These are phyloP conservation scores for Diutina pseudorugosa DNA, from an alignment of 1,139 yeast species.

Conservation along the genomic window DNA sequence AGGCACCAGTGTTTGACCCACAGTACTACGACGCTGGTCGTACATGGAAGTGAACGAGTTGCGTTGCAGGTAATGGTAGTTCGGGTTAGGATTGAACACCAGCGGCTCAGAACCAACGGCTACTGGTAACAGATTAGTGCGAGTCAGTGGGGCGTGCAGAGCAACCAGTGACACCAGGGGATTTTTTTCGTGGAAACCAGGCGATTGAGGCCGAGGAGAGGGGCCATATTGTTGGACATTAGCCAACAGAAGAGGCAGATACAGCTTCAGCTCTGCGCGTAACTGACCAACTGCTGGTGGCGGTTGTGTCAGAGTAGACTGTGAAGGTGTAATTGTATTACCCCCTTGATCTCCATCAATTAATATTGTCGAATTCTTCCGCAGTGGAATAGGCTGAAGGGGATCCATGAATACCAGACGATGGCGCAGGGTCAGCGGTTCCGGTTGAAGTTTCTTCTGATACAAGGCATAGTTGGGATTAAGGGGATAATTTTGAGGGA, in stretches of 20 bases:
- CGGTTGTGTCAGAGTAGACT: not conserved
- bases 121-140: not conserved
- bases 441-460: constrained; percentile 7
- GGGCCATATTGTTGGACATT: not conserved
- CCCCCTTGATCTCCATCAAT: not conserved
- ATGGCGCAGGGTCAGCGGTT: constrained; percentile 11
- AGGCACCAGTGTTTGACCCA: not conserved
- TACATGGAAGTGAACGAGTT: not conserved
- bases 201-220: not conserved
- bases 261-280: constrained; percentile 3
- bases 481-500: constrained; percentile 26
- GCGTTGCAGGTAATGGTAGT: constrained; percentile 3
- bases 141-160: not conserved
- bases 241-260: constrained; percentile 1
- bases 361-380: constrained; percentile 3
- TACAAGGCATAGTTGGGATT: constrained; percentile 25
- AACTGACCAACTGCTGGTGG: not conserved
- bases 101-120: not conserved
- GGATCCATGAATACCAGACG: constrained; percentile 24
- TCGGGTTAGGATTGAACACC: not conserved
- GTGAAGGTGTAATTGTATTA: not conserved
- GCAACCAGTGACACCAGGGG: not conserved
- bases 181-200: not conserved
- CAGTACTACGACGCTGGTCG: not conserved
- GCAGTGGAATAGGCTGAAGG: constrained; percentile 18